A percentile compares a stretch with the other conserved stretches of the same genome.
These are phyloP conservation scores for Hericium alpestre DNA, from an alignment of 768 basidiomycete genomes.

Conservation along the genomic window DNA sequence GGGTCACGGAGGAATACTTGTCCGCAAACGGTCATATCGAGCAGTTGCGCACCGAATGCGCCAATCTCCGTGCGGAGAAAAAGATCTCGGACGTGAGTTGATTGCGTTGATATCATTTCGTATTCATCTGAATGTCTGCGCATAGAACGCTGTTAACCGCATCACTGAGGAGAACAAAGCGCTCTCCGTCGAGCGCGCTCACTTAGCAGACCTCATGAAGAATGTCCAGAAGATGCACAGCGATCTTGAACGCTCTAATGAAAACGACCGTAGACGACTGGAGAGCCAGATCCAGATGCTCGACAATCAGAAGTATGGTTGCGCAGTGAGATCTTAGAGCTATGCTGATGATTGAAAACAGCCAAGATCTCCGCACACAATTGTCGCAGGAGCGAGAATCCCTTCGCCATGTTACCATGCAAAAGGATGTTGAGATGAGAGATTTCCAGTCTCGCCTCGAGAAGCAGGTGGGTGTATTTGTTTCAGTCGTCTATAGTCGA, in stretches of 20 bases:
- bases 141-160: slow-evolving; percentile 65
- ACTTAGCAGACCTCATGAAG: slow-evolving; percentile 76
- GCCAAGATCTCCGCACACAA: slow-evolving; percentile 65
- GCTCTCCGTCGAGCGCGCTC: slow-evolving; percentile 70
- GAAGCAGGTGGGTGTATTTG: slow-evolving; percentile 39
- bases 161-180: slow-evolving; percentile 79
- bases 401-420: slow-evolving; percentile 60
- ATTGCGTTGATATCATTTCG: neutral
- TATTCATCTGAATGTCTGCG: neutral
- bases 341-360: slow-evolving; percentile 18
- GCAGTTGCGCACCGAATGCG: slow-evolving; percentile 73
- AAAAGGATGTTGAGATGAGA: slow-evolving; percentile 72
- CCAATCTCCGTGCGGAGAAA: slow-evolving; percentile 88
- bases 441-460: slow-evolving; percentile 68
- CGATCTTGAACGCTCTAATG: slow-evolving; percentile 73
- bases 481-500: neutral
- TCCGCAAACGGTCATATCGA: slow-evolving; percentile 53
- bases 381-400: slow-evolving; percentile 66
- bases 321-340: neutral
- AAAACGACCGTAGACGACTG: slow-evolving; percentile 72
- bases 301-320: slow-evolving; percentile 64
- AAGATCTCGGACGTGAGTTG: slow-evolving; percentile 76
- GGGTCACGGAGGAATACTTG: slow-evolving; percentile 57
- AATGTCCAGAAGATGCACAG: slow-evolving; percentile 88
- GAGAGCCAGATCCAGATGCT: slow-evolving; percentile 73